These are phyloP conservation scores for Dioscorea dumetorum DNA, from an alignment of 106 monocot species.

Conservation along the genomic window DNA sequence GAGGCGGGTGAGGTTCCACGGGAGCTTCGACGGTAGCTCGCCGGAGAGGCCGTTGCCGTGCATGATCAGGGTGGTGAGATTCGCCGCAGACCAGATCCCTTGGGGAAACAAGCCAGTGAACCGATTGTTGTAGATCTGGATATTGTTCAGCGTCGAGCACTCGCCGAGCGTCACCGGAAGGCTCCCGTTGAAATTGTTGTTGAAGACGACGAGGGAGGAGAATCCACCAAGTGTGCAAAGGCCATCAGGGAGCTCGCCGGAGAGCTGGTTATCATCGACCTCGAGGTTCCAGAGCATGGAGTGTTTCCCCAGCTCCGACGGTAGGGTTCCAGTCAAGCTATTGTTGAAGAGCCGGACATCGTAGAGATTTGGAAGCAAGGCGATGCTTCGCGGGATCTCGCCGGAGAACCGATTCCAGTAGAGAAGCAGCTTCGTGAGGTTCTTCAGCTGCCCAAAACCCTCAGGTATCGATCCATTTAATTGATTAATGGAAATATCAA, in stretches of 20 bases:
- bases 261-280: slow-evolving; percentile 36
- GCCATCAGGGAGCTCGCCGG: slow-evolving; percentile 35
- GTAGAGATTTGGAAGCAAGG: slow-evolving; percentile 23
- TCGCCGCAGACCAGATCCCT: slow-evolving; percentile 45
- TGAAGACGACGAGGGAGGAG: slow-evolving; percentile 22
- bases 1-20: slow-evolving; percentile 41
- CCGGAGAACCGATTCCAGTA: slow-evolving; percentile 37
- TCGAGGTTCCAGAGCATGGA: slow-evolving; percentile 42
- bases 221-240: slow-evolving; percentile 32
- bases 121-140: slow-evolving; percentile 37
- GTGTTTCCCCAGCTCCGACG: slow-evolving; percentile 42
- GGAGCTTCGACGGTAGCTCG: slow-evolving; percentile 42
- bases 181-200: slow-evolving; percentile 54
- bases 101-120: slow-evolving; percentile 51
- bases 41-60: slow-evolving; percentile 52
- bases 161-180: slow-evolving; percentile 49
- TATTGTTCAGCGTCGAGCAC: slow-evolving; percentile 28
- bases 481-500: slow-evolving; percentile 49
- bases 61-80: slow-evolving; percentile 27
- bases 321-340: slow-evolving; percentile 31
- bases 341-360: slow-evolving; percentile 41
- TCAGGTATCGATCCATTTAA: slow-evolving; percentile 40
- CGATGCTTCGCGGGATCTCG: slow-evolving; percentile 37
- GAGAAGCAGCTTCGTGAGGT: slow-evolving; percentile 24
- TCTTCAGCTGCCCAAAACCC: slow-evolving; percentile 25